Conservation (phyloP, 768 basidiomycete species). For the Pisolithus microcarpus region DNA sequence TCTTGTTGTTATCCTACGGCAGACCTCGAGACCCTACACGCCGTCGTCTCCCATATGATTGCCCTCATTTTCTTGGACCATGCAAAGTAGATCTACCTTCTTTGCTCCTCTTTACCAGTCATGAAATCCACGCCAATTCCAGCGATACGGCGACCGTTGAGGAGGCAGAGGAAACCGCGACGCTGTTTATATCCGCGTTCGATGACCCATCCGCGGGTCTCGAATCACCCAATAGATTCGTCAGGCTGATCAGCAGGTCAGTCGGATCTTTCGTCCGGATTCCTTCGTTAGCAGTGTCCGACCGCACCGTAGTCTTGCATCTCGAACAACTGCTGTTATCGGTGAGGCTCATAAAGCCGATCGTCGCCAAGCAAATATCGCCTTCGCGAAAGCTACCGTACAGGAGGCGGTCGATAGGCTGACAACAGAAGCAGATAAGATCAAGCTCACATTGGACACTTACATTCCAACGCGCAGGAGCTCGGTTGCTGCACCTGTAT, state of each 20-base stretch:
- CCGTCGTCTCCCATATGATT: slow-evolving; percentile 14
- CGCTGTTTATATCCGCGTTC: background rate
- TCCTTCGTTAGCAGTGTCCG: background rate
- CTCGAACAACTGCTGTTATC: background rate
- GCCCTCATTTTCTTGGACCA: slow-evolving; percentile 18
- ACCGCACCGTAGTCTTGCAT: background rate
- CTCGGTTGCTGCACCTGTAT: slow-evolving; percentile 11
- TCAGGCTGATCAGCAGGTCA: slow-evolving; percentile 12
- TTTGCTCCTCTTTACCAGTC: background rate
- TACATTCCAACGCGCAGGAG: slow-evolving; percentile 9
- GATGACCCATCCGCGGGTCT: background rate
- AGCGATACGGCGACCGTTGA: slow-evolving; percentile 2
- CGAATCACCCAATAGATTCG: slow-evolving; percentile 6
- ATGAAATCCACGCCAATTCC: background rate
- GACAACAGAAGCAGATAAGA: slow-evolving; percentile 1
- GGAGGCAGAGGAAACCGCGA: background rate
- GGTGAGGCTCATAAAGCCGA: background rate
- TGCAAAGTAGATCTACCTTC: slow-evolving; percentile 8
- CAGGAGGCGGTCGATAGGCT: slow-evolving; percentile 18
- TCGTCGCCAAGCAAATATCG: slow-evolving; percentile 9
- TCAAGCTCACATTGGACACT: slow-evolving; percentile 7
- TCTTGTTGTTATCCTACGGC: slow-evolving; percentile 15
- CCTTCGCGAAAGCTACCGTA: slow-evolving; percentile 8
- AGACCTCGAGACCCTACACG: slow-evolving; percentile 10
- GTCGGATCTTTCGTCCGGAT: background rate